Evolutionary conservation across 306 rosid genomes (phyloP).

Genomic region (Acacia confusa): DNA sequence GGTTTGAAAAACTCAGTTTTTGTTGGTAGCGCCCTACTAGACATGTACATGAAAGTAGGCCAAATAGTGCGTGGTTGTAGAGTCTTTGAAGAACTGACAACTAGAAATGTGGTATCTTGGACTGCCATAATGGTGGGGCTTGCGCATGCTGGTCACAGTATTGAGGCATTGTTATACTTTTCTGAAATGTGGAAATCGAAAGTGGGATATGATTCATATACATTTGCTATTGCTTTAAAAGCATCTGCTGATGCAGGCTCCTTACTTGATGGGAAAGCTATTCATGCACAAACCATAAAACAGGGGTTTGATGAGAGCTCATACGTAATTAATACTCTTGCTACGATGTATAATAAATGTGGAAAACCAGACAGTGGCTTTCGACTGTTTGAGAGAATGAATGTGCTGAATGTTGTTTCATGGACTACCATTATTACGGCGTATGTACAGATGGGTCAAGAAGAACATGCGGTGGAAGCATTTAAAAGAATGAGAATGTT

Average conservation of each 20-base stretch:
- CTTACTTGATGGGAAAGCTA: conserved; percentile 58
- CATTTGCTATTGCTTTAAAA: conserved; percentile 66
- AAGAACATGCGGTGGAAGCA: conserved; percentile 54
- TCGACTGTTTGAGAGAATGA: conserved; percentile 60
- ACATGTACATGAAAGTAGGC: conserved; percentile 77
- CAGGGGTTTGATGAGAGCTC: conserved; percentile 66
- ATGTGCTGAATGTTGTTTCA: conserved; percentile 68
- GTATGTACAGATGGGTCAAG: conserved; percentile 54
- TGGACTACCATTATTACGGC: conserved; percentile 72
- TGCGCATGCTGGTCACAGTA: conserved; percentile 57
- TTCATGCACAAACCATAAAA: conserved; percentile 64
- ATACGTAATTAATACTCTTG: conserved; percentile 64
- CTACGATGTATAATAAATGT: conserved; percentile 75
- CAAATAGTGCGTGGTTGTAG: conserved; percentile 52
- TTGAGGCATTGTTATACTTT: conserved; percentile 60
- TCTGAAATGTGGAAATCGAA: conserved; percentile 74
- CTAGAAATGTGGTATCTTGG: conserved; percentile 72
- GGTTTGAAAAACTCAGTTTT: conserved; percentile 62
- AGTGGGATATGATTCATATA: conserved; percentile 59
- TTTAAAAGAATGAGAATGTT: conserved; percentile 64
- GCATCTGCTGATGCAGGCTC: conserved; percentile 70
- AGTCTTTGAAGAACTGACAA: conserved; percentile 53
- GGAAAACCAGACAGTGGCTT: conserved; percentile 62
- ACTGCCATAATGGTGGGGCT: conserved; percentile 73
- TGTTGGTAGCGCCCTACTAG: conserved; percentile 68